These are phyloP conservation scores for Trichoderma sp. DNA, from an alignment of 2,329 filamentous ascomycete genomes.

Conservation along the genomic window DNA sequence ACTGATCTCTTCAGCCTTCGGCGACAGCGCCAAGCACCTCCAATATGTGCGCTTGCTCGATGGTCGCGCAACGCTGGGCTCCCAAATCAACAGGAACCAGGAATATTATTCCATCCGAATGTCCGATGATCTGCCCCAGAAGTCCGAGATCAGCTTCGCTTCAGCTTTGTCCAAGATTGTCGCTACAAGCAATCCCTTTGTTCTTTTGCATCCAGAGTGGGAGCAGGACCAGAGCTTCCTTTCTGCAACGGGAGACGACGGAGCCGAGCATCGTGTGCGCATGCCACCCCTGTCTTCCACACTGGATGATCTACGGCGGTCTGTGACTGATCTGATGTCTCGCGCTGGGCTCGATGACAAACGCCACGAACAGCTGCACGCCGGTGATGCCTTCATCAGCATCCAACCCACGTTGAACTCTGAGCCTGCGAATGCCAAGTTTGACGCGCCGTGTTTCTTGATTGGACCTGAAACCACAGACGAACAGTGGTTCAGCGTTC, in stretches of 20 bases:
- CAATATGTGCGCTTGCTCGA: conserved; percentile 9
- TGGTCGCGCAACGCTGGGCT: conserved; percentile 5
- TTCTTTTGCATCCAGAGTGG: conserved; percentile 24
- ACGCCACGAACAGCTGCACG: background rate
- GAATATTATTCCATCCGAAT: background rate
- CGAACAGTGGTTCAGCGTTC: conserved; percentile 34
- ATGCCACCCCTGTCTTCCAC: conserved; percentile 24
- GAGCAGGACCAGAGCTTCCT: conserved; percentile 9
- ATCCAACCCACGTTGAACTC: conserved; percentile 28
- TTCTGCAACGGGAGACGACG: background rate
- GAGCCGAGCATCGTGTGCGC: background rate
- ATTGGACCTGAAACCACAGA: conserved; percentile 30
- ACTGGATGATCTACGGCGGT: background rate
- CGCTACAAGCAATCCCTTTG: background rate
- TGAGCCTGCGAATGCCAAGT: conserved; percentile 14
- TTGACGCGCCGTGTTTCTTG: conserved; percentile 30
- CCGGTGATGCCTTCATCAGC: conserved; percentile 23
- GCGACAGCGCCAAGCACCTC: background rate
- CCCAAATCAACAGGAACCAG: background rate
- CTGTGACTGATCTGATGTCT: conserved; percentile 23
- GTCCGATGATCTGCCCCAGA: background rate
- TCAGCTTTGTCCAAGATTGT: conserved; percentile 1
- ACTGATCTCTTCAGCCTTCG: background rate
- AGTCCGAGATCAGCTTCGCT: background rate
- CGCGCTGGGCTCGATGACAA: background rate